Conservation (phyloP, 768 basidiomycete genomes). For the Xerocomellus chrysenteron region DNA sequence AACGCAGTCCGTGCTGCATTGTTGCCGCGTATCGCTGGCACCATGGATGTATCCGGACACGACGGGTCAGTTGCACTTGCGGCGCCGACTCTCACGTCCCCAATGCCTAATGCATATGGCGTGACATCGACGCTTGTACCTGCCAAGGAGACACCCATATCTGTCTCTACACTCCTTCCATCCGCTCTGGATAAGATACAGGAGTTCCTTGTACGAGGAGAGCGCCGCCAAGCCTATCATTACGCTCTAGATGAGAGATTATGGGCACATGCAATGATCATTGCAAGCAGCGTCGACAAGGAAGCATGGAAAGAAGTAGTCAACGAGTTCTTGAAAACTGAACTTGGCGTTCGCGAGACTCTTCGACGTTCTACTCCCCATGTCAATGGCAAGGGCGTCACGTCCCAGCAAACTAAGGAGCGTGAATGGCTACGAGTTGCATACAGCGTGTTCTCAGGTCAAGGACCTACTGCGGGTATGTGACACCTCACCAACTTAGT, state of each 20-base stretch:
- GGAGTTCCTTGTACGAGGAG: constrained; percentile 75
- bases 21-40: constrained; percentile 51
- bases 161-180: constrained; percentile 56
- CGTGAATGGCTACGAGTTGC: constrained; percentile 75
- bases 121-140: constrained; percentile 17
- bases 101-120: constrained; percentile 21
- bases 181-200: constrained; percentile 77
- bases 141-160: constrained; percentile 51
- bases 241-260: constrained; percentile 86
- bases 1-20: constrained; percentile 71
- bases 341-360: constrained; percentile 52
- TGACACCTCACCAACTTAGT: not conserved
- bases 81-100: constrained; percentile 33
- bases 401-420: constrained; percentile 41
- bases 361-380: constrained; percentile 11
- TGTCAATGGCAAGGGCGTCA: constrained; percentile 19
- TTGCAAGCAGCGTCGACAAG: constrained; percentile 89
- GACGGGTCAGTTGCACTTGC: constrained; percentile 17
- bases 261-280: constrained; percentile 96
- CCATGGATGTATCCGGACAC: constrained; percentile 20
- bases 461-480: constrained; percentile 73
- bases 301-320: constrained; percentile 93
- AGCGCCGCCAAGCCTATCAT: constrained; percentile 82
- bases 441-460: constrained; percentile 83
- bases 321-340: constrained; percentile 77